Base-by-base conservation (phyloP, 2,329 filamentous ascomycete genomes). In the Beauveria australis region DNA sequence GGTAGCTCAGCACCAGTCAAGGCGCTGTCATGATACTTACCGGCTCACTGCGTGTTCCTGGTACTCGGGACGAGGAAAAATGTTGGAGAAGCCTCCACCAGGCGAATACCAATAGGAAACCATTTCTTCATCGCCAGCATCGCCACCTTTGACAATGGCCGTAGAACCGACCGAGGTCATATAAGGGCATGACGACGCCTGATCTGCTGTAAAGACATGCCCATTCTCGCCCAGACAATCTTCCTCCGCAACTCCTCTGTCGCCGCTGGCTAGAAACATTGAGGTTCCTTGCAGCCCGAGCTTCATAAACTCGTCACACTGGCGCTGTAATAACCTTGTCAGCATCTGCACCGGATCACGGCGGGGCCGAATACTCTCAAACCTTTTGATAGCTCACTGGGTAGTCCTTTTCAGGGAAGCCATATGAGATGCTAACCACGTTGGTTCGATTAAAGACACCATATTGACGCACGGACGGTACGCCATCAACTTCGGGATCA, bases 151-250 rank as follows among this genome's bases (percentile, higher is more conserved):
- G 44, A 69, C 67, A 37, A 81, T 71, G 66, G 78, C 72, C 0
- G 80, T 82, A 14, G 79, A 79, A 43, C 80, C 80, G 3, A 82
- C 79, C 6, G 76, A 73, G 0, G 77, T 79, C 28, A 82, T 69
- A 66, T 76, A 5, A 75, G 79, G 63, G 75, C 66, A 80, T 78
- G 8, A 61, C 61, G 5, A 77, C 72, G 40, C 70, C 67, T 1
- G 70, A 64, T 66, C 77, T 75, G 67, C 77, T 19, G 66, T 71
- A 60, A 72, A 67, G 26, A 68, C 59, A 61, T 59, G 26, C 1
- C 18, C 12, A n/a, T 59, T 41, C 22, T 56, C 14, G 3, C 63
- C 66, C 64, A 63, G 40, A 22, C 63, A 64, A 1, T 55, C 59
- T 62, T 60, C 53, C 62, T 67, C 22, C 2, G 69, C 73, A 3